These are phyloP conservation scores for Colletotrichum sp. DNA, from an alignment of 2,329 filamentous ascomycete species.

Conservation along the genomic window DNA sequence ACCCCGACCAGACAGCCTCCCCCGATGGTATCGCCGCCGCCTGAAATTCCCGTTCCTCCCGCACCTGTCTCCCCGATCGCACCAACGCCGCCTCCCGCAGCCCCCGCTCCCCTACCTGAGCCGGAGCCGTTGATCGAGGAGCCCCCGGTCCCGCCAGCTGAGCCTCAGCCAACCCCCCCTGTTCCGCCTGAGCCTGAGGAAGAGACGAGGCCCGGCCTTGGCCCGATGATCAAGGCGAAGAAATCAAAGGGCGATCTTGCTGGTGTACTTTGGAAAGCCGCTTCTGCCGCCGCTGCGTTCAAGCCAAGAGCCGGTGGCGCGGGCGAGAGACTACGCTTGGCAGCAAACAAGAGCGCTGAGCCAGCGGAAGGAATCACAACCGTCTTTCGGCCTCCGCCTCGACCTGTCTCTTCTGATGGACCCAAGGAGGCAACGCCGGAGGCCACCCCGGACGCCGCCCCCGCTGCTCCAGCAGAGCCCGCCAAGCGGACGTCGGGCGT, in stretches of 20 bases:
- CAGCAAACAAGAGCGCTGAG: constrained; percentile 52
- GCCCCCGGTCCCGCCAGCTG: neutral
- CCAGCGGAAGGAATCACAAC: constrained; percentile 76
- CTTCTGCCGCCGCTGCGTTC: constrained; percentile 70
- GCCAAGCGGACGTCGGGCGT: constrained; percentile 42
- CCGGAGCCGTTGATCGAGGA: neutral
- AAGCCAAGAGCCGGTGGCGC: constrained; percentile 89
- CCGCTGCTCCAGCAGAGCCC: constrained; percentile 31
- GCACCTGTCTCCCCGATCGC: constrained; percentile 9
- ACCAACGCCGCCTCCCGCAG: neutral
- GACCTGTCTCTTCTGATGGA: constrained; percentile 40
- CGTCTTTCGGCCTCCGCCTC: constrained; percentile 80
- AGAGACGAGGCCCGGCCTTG: constrained; percentile 73
- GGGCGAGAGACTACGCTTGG: constrained; percentile 75
- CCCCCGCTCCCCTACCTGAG: neutral
- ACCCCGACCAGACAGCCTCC: constrained; percentile 6
- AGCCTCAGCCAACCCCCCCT: constrained; percentile 20
- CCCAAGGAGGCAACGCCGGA: constrained; percentile 37
- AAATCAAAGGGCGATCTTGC: constrained; percentile 76
- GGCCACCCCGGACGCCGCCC: constrained; percentile 17
- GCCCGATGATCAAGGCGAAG: constrained; percentile 89
- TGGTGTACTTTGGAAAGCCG: constrained; percentile 80
- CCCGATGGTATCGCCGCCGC: neutral
- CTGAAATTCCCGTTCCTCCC: constrained; percentile 5
- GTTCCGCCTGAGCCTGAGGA: constrained; percentile 37